These are phyloP conservation scores for Mortierella sp. DNA, from an alignment of 371 early-diverging fungal genomes.

Conservation along the genomic window DNA sequence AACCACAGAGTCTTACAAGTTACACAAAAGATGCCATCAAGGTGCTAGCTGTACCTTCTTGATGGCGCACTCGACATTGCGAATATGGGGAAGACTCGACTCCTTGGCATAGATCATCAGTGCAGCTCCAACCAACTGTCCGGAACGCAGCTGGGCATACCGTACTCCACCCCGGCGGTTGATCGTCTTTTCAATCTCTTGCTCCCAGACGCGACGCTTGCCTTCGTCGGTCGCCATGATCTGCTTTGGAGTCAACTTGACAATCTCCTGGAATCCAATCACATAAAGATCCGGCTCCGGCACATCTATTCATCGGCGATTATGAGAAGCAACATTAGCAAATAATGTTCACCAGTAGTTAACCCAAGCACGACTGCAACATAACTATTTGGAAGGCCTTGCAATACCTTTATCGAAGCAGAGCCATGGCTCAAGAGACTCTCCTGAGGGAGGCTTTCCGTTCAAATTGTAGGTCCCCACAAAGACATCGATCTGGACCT, in stretches of 20 bases:
- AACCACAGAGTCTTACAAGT: neutral
- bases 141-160: conserved; percentile 85
- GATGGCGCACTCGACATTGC: conserved; percentile 83
- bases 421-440: conserved; percentile 78
- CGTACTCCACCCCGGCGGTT: conserved; percentile 61
- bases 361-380: no score
- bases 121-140: conserved; percentile 91
- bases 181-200: conserved; percentile 70
- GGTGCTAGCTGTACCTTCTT: conserved; percentile 73
- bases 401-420: conserved; percentile 60
- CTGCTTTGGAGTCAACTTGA: conserved; percentile 89
- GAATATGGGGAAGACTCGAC: conserved; percentile 75
- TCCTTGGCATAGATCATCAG: conserved; percentile 85
- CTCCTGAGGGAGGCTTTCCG: conserved; percentile 79
- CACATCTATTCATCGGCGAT: conserved; percentile 30
- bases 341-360: no score
- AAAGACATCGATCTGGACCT: conserved; percentile 71
- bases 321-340: neutral
- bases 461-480: conserved; percentile 95
- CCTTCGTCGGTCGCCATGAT: conserved; percentile 85
- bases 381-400: no score
- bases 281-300: conserved; percentile 86
- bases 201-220: conserved; percentile 74
- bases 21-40: neutral
- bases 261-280: conserved; percentile 96